phyloP scores from a whole-genome alignment of 2,329 filamentous ascomycete genomes.

The Apiospora sp. region DNA sequence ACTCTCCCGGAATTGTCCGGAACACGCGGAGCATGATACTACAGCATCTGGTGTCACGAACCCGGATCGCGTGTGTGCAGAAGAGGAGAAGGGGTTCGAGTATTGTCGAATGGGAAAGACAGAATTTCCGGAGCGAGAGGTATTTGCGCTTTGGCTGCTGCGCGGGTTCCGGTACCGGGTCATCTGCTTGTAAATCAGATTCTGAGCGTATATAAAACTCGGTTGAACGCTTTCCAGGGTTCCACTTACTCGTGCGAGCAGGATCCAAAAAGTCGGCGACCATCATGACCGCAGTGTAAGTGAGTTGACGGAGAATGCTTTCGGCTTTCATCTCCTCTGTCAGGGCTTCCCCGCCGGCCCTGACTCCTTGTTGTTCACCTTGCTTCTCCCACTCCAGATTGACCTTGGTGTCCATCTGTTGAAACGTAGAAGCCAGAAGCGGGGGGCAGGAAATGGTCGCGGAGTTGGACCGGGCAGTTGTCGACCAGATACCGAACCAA shows the following conservation, averaged over 20 bases:
- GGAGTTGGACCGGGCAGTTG: slow-evolving; percentile 82
- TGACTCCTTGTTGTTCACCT: slow-evolving; percentile 66
- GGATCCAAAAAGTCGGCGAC: slow-evolving; percentile 89
- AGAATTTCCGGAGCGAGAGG: slow-evolving; percentile 79
- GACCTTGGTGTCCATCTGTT: slow-evolving; percentile 87
- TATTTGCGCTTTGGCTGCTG: slow-evolving; percentile 44
- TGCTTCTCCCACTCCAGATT: slow-evolving; percentile 86
- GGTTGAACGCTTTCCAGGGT: neutral
- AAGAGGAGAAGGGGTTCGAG: slow-evolving; percentile 91
- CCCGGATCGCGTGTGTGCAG: slow-evolving; percentile 87
- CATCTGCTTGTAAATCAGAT: slow-evolving; percentile 42
- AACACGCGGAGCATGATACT: slow-evolving; percentile 87
- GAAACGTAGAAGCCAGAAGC: slow-evolving; percentile 81
- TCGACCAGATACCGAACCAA: slow-evolving; percentile 89
- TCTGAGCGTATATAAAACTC: neutral
- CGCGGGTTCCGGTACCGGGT: slow-evolving; percentile 32
- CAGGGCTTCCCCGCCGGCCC: slow-evolving; percentile 77
- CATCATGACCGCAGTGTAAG: slow-evolving; percentile 90
- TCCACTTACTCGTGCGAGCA: slow-evolving; percentile 64
- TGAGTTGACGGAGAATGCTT: slow-evolving; percentile 91
- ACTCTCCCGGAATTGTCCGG: slow-evolving; percentile 83
- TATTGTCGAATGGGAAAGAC: slow-evolving; percentile 78
- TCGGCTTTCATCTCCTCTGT: slow-evolving; percentile 98
- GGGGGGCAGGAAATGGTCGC: slow-evolving; percentile 85
- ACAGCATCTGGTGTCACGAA: slow-evolving; percentile 89